Evolutionary conservation across 179 eudicot genomes (phyloP).

Genomic region (Spergularia azorica): DNA sequence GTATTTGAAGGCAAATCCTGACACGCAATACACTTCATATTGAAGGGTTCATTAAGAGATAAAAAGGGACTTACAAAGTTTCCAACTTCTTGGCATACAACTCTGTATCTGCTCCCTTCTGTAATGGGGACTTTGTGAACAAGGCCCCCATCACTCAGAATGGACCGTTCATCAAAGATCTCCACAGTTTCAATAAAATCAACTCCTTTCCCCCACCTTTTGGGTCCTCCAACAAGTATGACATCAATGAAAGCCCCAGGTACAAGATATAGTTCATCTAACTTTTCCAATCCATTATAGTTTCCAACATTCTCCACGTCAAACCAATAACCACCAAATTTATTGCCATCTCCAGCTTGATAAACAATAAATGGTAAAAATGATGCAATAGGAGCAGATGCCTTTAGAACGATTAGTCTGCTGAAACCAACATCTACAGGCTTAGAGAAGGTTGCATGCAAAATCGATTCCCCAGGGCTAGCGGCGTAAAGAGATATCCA

Average conservation of each 20-base stretch:
- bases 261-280: constrained; percentile 59
- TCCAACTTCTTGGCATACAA: constrained; percentile 63
- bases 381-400: constrained; percentile 63
- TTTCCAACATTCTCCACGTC: constrained; percentile 47
- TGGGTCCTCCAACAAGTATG: constrained; percentile 82
- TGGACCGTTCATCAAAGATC: constrained; percentile 38
- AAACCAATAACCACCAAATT: constrained; percentile 89
- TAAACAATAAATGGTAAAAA: constrained; percentile 60
- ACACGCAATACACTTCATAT: neutral
- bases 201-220: constrained; percentile 74
- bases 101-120: constrained; percentile 48
- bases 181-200: constrained; percentile 61
- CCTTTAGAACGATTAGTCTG: constrained; percentile 53
- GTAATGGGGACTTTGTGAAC: constrained; percentile 40
- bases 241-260: constrained; percentile 75
- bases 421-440: constrained; percentile 42
- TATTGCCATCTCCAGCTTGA: constrained; percentile 86
- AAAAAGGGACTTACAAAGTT: constrained; percentile 46
- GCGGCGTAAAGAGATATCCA: constrained; percentile 59
- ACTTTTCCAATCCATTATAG: constrained; percentile 36
- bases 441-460: constrained; percentile 61
- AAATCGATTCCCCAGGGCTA: constrained; percentile 51
- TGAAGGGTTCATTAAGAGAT: neutral
- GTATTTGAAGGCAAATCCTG: neutral
- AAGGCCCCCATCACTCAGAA: constrained; percentile 37